Percentiles rank a stretch among this genome's conserved stretches.
These are phyloP conservation scores for Amanita molliuscula DNA, from an alignment of 768 basidiomycete genomes.

Conservation along the genomic window DNA sequence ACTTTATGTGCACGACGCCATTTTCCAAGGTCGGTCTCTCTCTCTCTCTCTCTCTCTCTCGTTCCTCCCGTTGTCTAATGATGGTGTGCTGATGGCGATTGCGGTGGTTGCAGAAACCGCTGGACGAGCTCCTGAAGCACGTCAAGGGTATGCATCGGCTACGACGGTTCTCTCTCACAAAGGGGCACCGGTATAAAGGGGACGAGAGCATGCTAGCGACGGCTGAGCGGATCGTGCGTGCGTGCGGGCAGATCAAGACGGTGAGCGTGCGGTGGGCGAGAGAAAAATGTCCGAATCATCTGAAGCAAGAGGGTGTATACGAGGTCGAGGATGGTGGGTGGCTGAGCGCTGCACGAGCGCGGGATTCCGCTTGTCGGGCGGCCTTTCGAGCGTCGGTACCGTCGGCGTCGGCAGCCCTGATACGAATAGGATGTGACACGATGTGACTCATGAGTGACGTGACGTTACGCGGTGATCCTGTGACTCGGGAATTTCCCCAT, in stretches of 20 bases:
- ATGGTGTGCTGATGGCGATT: not conserved
- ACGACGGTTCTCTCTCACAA: constrained; percentile 35
- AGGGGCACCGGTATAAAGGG: constrained; percentile 31
- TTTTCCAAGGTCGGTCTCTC: constrained; percentile 26
- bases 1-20: constrained; percentile 41
- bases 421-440: not conserved
- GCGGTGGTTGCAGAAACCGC: constrained; percentile 24
- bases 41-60: no score
- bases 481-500: no score
- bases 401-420: constrained; percentile 8
- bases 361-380: constrained; percentile 31
- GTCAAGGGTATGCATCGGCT: constrained; percentile 29
- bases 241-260: constrained; percentile 24
- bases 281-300: constrained; percentile 34
- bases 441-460: no score
- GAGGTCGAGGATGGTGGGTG: constrained; percentile 13
- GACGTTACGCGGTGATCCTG: no score
- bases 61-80: not conserved
- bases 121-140: constrained; percentile 28
- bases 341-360: constrained; percentile 18
- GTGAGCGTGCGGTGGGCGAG: constrained; percentile 40
- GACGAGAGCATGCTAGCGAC: constrained; percentile 36
- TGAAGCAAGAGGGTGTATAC: constrained; percentile 38
- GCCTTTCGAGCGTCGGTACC: constrained; percentile 26
- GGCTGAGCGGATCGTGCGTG: constrained; percentile 25